Percentiles rank a stretch among this genome's conserved stretches.
These are phyloP conservation scores for Nakataea oryzae DNA, from an alignment of 2,329 filamentous ascomycete species.

Conservation along the genomic window DNA sequence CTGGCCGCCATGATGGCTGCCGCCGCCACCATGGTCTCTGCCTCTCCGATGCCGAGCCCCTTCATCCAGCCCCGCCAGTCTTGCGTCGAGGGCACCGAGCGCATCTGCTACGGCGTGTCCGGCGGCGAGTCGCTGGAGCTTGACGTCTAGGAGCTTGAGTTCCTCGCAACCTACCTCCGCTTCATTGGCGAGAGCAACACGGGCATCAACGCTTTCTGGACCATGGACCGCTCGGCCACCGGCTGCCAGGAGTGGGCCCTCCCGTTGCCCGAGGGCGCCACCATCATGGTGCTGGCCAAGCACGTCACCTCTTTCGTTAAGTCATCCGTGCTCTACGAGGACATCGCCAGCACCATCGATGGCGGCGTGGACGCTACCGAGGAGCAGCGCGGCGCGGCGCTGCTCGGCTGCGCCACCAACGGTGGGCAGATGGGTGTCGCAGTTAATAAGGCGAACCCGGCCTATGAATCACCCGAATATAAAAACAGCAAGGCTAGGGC, in stretches of 20 bases:
- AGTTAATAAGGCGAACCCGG: constrained; percentile 6
- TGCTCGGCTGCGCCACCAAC: constrained; percentile 7
- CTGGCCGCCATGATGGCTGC: neutral
- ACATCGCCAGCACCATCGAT: constrained; percentile 10
- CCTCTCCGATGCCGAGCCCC: neutral
- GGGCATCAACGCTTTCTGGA: constrained; percentile 6
- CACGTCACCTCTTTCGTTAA: constrained; percentile 11
- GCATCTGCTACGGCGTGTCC: constrained; percentile 11
- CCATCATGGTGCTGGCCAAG: constrained; percentile 14
- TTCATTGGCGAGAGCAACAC: constrained; percentile 3
- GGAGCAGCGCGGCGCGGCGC: neutral
- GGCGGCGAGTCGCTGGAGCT: constrained; percentile 11
- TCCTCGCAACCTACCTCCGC: constrained; percentile 10
- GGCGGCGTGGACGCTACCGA: constrained; percentile 5
- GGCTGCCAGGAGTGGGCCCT: constrained; percentile 16
- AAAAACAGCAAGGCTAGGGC: neutral
- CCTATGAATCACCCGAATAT: constrained; percentile 11
- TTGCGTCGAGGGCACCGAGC: neutral
- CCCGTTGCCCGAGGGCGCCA: constrained; percentile 3
- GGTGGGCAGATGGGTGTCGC: constrained; percentile 12
- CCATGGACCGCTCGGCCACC: constrained; percentile 8
- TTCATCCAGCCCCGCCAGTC: neutral
- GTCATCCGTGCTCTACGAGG: constrained; percentile 8
- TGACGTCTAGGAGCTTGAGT: constrained; percentile 10
- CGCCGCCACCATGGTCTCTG: neutral